A percentile compares a stretch with the other conserved stretches of the same genome.
Evolutionary conservation across 768 basidiomycete species (phyloP).

Genomic region (Pisolithus tinctorius): DNA sequence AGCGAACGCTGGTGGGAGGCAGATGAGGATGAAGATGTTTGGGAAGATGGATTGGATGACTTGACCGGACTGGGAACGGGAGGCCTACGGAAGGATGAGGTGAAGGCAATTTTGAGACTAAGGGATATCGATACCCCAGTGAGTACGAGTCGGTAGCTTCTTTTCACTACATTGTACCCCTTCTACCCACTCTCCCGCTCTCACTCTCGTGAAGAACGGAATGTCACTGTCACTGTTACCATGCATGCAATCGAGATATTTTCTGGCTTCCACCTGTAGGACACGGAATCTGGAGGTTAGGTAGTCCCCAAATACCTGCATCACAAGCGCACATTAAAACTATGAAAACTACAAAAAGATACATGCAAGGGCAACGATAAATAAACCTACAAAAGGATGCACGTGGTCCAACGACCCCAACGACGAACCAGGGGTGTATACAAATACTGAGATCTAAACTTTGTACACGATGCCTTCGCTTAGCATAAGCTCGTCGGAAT

Average conservation of each 20-base stretch:
- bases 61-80: constrained; percentile 49
- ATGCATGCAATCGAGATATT: too few relatives aligned
- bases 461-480: constrained; percentile 84
- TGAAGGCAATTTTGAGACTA: constrained; percentile 45
- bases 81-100: constrained; percentile 59
- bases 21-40: constrained; percentile 25
- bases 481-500: constrained; percentile 71
- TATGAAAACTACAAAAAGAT: too few relatives aligned
- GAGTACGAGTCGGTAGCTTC: background rate
- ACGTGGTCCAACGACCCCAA: too few relatives aligned
- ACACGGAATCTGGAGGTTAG: too few relatives aligned
- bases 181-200: background rate
- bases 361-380: too few relatives aligned
- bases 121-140: constrained; percentile 22
- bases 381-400: too few relatives aligned
- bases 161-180: background rate
- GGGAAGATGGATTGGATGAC: constrained; percentile 44
- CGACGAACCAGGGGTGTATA: too few relatives aligned
- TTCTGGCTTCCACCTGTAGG: too few relatives aligned
- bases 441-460: constrained; percentile 36
- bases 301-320: too few relatives aligned
- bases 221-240: too few relatives aligned
- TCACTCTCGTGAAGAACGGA: too few relatives aligned
- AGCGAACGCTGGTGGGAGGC: background rate
- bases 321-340: too few relatives aligned